These are phyloP conservation scores for Acanthamoeba pearcei DNA, from an alignment of 208 protist genomes.

Conservation along the genomic window DNA sequence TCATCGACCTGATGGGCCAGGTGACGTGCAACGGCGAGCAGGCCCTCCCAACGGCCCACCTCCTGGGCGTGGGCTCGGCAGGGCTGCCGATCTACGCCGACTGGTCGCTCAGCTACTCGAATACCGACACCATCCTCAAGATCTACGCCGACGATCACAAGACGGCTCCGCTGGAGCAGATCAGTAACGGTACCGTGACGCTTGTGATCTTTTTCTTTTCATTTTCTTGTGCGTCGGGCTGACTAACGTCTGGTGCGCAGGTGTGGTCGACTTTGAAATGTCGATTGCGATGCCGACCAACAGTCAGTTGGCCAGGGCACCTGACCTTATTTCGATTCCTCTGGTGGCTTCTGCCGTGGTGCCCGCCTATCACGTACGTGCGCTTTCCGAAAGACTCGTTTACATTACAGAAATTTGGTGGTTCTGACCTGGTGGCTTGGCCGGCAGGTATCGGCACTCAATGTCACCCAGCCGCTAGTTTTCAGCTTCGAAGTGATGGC, in stretches of 20 bases:
- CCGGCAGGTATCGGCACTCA: background rate
- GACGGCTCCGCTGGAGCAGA: background rate
- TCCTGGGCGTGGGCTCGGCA: background rate
- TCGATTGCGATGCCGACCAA: background rate
- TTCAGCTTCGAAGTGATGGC: background rate
- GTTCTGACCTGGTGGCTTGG: background rate
- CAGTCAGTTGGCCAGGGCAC: background rate
- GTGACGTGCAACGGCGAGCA: conserved; percentile 21
- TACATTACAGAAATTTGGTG: background rate
- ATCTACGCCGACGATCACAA: background rate
- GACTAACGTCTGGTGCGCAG: background rate
- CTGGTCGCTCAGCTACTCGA: conserved; percentile 1
- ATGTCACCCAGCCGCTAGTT: background rate
- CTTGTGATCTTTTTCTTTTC: background rate
- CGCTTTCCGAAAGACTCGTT: background rate
- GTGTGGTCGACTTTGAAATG: conserved; percentile 16
- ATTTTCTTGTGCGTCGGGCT: background rate
- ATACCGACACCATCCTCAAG: background rate
- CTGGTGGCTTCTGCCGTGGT: background rate
- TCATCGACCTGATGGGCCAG: background rate
- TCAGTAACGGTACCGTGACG: background rate
- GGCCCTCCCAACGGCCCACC: conserved; percentile 26
- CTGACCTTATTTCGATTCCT: background rate
- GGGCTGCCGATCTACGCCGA: background rate
- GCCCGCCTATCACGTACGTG: background rate